These are phyloP conservation scores for Leishmania turanica DNA, from an alignment of 208 protist genomes.

Conservation along the genomic window DNA sequence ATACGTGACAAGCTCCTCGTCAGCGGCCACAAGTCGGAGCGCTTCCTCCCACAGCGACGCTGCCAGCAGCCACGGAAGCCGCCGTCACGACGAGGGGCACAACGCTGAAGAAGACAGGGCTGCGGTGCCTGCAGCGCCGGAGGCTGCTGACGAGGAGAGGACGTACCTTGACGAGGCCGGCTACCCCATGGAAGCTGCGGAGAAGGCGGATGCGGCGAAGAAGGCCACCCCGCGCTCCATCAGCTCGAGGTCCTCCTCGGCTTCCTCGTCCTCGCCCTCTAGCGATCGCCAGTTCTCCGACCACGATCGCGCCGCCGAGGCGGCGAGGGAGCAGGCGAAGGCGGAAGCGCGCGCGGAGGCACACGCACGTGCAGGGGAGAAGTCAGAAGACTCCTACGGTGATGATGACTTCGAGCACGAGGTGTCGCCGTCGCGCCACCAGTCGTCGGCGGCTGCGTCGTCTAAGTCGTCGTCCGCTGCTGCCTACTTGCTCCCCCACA, in stretches of 20 bases:
- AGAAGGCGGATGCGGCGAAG: not conserved
- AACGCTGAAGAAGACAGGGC: not conserved
- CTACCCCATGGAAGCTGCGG: not conserved
- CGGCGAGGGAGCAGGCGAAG: not conserved
- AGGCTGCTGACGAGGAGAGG: not conserved
- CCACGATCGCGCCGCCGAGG: not conserved
- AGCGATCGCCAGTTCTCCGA: not conserved
- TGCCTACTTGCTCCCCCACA: slow-evolving; percentile 6
- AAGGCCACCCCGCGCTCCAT: not conserved
- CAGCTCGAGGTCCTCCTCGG: slow-evolving; percentile 1
- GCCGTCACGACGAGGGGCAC: slow-evolving; percentile 16
- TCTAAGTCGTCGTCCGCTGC: slow-evolving; percentile 11
- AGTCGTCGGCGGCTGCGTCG: not conserved
- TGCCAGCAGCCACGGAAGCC: not conserved
- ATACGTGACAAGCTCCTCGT: slow-evolving; percentile 36
- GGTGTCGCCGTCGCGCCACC: slow-evolving; percentile 1
- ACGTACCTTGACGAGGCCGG: not conserved
- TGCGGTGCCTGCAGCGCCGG: not conserved
- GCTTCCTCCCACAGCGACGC: slow-evolving; percentile 11
- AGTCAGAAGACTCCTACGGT: slow-evolving; percentile 17
- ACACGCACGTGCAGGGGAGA: not conserved
- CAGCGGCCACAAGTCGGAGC: slow-evolving; percentile 26
- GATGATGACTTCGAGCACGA: slow-evolving; percentile 49
- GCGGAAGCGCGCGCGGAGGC: slow-evolving; percentile 4
- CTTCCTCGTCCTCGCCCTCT: slow-evolving; percentile 6